These are phyloP conservation scores for Groenewaldozyma tartarivorans DNA, from an alignment of 805 yeast genomes.

Conservation along the genomic window DNA sequence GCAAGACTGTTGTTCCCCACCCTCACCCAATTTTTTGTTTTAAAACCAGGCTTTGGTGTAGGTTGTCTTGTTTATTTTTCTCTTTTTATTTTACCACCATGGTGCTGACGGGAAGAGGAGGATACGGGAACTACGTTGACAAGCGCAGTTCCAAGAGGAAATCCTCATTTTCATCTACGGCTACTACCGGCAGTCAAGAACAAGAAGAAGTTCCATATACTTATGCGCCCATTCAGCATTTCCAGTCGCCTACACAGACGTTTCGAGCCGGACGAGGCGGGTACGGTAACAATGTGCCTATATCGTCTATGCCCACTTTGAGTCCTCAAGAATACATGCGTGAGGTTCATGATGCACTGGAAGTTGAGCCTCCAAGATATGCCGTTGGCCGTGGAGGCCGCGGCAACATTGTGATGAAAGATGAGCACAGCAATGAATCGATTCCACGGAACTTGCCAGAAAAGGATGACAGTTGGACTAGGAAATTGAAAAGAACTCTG, in stretches of 20 bases:
- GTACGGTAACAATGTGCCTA: slow-evolving; percentile 27
- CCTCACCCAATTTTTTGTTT: too few species aligned
- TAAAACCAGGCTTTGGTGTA: background rate
- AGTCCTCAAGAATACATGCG: slow-evolving; percentile 26
- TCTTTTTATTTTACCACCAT: slow-evolving; percentile 6
- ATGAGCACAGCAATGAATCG: background rate
- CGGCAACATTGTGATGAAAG: slow-evolving; percentile 23
- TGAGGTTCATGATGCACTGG: slow-evolving; percentile 25
- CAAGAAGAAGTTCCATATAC: slow-evolving; percentile 20
- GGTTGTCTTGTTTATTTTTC: background rate
- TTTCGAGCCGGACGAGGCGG: slow-evolving; percentile 32
- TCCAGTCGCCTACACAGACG: slow-evolving; percentile 25
- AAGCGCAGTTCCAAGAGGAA: too few species aligned
- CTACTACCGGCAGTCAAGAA: too few species aligned
- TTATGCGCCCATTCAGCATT: slow-evolving; percentile 29
- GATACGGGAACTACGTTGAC: slow-evolving; percentile 22
- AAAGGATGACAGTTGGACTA: too few species aligned
- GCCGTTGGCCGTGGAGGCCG: slow-evolving; percentile 31
- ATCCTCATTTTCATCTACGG: too few species aligned
- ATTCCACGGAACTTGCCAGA: background rate
- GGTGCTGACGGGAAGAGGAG: slow-evolving; percentile 27
- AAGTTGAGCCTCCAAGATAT: slow-evolving; percentile 24
- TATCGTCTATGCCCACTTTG: slow-evolving; percentile 20
- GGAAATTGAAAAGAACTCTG: too few species aligned
- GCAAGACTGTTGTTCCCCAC: too few species aligned